A percentile compares a stretch with the other conserved stretches of the same genome.
Evolutionary conservation across 2,329 filamentous ascomycete genomes (phyloP).

Genomic region (Phialemonium atrogriseum): DNA sequence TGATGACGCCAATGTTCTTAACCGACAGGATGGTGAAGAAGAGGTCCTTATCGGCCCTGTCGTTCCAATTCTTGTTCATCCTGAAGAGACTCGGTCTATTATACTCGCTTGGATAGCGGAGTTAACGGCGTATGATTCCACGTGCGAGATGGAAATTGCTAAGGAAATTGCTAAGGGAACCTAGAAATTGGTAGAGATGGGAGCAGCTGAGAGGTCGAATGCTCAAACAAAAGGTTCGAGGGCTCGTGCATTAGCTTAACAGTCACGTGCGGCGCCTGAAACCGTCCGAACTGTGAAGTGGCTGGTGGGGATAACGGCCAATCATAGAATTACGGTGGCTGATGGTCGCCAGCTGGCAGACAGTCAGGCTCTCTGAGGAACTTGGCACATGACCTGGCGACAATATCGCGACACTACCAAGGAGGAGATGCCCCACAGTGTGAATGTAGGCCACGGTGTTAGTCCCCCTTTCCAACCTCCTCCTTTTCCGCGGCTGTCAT

Average conservation of each 20-base stretch:
- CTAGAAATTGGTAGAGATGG: conserved; percentile 19
- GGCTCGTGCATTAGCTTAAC: conserved; percentile 1
- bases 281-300: no score
- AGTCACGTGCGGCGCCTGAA: no score
- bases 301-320: no score
- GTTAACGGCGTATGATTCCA: conserved; percentile 7
- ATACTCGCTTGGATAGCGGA: conserved; percentile 1
- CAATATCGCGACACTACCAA: conserved; percentile 13
- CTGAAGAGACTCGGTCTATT: conserved; percentile 13
- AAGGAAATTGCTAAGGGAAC: conserved; percentile 18
- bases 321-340: no score
- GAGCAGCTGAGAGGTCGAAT: conserved; percentile 5
- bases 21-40: conserved; percentile 56
- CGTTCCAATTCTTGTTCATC: conserved; percentile 55
- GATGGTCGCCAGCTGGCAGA: no score
- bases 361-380: no score
- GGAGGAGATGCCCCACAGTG: no score
- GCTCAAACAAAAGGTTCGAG: no score
- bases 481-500: conserved; percentile 5
- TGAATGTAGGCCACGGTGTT: conserved; percentile 10
- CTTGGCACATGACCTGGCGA: conserved; percentile 15
- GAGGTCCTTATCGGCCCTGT: conserved; percentile 53
- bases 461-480: conserved; percentile 8
- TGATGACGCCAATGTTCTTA: conserved; percentile 57
- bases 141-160: conserved; percentile 6